These are phyloP conservation scores for Fusarium verticillioides DNA, from an alignment of 2,329 filamentous ascomycete species.

Conservation along the genomic window DNA sequence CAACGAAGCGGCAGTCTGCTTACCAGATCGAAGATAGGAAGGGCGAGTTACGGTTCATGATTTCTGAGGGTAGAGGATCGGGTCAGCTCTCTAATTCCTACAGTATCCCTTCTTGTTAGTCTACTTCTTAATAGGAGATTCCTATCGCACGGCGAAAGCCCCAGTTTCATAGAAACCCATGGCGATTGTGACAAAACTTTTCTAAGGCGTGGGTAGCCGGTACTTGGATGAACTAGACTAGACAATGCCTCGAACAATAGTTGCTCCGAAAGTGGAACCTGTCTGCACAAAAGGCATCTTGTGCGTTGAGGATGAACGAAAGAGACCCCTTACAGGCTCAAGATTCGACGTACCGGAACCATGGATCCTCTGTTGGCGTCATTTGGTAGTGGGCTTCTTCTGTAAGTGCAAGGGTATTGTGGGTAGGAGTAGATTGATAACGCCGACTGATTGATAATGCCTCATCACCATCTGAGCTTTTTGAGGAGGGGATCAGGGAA, in stretches of 20 bases:
- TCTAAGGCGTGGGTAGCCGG: background rate
- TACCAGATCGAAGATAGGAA: background rate
- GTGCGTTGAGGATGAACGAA: conserved; percentile 1
- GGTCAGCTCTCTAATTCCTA: background rate
- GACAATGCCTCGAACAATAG: background rate
- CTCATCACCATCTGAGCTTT: conserved; percentile 29
- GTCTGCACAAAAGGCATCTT: conserved; percentile 1
- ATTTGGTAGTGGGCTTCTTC: conserved; percentile 27
- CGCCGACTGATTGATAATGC: conserved; percentile 42
- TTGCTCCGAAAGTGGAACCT: conserved; percentile 13
- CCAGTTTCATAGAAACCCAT: background rate
- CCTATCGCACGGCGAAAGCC: background rate
- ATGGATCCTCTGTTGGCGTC: conserved; percentile 32
- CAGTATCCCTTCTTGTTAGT: background rate
- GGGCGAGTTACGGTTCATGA: background rate
- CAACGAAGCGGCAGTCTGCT: background rate
- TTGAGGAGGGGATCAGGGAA: background rate
- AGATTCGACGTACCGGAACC: conserved; percentile 1
- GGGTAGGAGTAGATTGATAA: conserved; percentile 40
- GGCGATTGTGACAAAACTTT: background rate
- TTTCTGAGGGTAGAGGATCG: background rate
- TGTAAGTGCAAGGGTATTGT: conserved; percentile 22
- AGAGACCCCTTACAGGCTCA: background rate
- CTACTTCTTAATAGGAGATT: background rate
- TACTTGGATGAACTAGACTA: conserved; percentile 5